Evolutionary conservation across 2,329 filamentous ascomycete genomes (phyloP), one percentile per base, ranked within the genome.

Genomic region (Fusarium hostae): DNA sequence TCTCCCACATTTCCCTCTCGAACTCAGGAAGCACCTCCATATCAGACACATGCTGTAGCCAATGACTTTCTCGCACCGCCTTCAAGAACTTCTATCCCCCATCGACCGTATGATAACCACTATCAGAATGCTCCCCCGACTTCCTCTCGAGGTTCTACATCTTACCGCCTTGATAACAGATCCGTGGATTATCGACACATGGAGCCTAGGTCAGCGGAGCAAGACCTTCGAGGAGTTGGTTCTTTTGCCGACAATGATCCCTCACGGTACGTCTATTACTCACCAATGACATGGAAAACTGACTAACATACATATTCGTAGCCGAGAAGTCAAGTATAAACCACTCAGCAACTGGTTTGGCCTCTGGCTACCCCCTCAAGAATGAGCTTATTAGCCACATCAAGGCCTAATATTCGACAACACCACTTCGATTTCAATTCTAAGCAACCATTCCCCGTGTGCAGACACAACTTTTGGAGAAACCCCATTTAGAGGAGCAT

Each of bases 271-370:
- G 70, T 52, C 9, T 20, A 16, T 16, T 12, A 9, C 7, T 32
- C 30, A 12, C 10, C 6, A 32, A 37, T 15, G 18, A 2, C 4
- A 35, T 9, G 20, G 4, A 11, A 26, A 26, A 11, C 3, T 20
- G 4, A 65, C 52, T 73, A 37, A 73, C 56, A 26, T 56, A n/a
- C 39, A 26, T 20, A 15, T 41, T 5, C 30, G 16, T 26, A 74
- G 75, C 12, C 66, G 68, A 39, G 69, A 68, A 59, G 69, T 77
- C 58, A 75, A 77, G 63, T 77, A 77, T 32, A 77, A 76, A 60
- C 75, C 75, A 9, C 74, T 77, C 34, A 70, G 72, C 47, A 77
- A 76, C 44, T 77, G 75, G 75, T 77, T 76, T 37, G 74, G 73
- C 51, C 65, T 77, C 54, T 77, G 75, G 75, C 44, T 77, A 28